These are phyloP conservation scores for Tolypocladium cylindrosporum DNA, from an alignment of 2,329 filamentous ascomycete genomes.

Conservation along the genomic window DNA sequence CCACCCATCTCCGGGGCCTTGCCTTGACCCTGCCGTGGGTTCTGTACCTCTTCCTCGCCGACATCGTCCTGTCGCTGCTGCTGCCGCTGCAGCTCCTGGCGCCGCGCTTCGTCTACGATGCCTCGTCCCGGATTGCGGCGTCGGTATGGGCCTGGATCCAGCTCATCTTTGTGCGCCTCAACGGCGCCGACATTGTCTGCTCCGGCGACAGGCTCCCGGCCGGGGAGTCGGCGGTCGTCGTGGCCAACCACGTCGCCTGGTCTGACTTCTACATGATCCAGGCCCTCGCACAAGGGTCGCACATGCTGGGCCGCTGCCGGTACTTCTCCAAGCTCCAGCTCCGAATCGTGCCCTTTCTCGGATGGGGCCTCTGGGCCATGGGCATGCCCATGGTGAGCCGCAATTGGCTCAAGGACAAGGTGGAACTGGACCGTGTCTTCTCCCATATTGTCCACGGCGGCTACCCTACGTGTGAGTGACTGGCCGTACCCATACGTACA, in stretches of 20 bases:
- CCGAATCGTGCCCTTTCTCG: conserved; percentile 48
- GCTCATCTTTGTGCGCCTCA: conserved; percentile 41
- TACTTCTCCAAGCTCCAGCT: conserved; percentile 55
- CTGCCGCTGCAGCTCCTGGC: conserved; percentile 35
- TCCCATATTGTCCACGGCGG: conserved; percentile 36
- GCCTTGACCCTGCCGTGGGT: conserved; percentile 40
- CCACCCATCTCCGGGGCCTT: conserved; percentile 31
- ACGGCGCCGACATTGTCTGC: conserved; percentile 41
- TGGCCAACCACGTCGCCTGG: conserved; percentile 52
- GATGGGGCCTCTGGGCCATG: conserved; percentile 56
- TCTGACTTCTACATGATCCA: conserved; percentile 57
- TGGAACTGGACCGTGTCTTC: conserved; percentile 48
- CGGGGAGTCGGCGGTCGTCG: conserved; percentile 49
- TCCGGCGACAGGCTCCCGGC: conserved; percentile 40
- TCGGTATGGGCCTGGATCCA: conserved; percentile 49
- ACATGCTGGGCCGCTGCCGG: conserved; percentile 51
- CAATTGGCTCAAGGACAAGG: conserved; percentile 46
- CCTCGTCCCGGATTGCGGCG: conserved; percentile 43
- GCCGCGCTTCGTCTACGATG: conserved; percentile 40
- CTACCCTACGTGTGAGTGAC: conserved; percentile 47
- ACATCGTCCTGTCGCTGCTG: conserved; percentile 38
- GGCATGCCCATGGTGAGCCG: conserved; percentile 54
- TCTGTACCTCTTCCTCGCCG: conserved; percentile 38
- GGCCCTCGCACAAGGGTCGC: conserved; percentile 38
- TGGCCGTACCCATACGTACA: not conserved